Percentiles rank a stretch among this genome's conserved stretches.
These are phyloP conservation scores for Coemansia sp. DNA, from an alignment of 192 early-diverging fungal genomes.

Conservation along the genomic window DNA sequence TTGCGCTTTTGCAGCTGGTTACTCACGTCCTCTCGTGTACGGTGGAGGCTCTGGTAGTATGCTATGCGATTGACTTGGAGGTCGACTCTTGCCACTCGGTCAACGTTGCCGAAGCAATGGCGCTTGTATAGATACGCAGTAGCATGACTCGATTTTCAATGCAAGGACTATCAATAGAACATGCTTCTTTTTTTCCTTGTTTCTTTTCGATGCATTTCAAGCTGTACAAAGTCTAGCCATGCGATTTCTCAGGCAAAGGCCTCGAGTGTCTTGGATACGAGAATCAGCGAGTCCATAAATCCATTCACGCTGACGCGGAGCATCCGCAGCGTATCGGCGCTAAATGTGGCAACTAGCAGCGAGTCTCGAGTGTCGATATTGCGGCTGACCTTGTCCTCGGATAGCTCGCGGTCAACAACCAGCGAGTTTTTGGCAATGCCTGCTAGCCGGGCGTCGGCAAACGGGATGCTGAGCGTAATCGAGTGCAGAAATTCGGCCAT, in stretches of 20 bases:
- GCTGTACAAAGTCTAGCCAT: too few species aligned
- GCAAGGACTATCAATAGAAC: too few species aligned
- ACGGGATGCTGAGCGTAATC: conserved; percentile 28
- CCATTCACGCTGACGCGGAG: conserved; percentile 50
- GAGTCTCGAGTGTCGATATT: neutral
- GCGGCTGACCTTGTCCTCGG: conserved; percentile 28
- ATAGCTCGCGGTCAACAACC: conserved; percentile 38
- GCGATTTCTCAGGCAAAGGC: conserved; percentile 16
- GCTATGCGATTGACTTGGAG: conserved; percentile 53
- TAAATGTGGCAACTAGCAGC: conserved; percentile 21
- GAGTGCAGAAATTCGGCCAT: conserved; percentile 32
- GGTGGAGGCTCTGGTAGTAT: conserved; percentile 49
- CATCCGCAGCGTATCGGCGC: conserved; percentile 26
- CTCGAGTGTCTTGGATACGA: conserved; percentile 43
- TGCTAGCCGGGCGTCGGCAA: conserved; percentile 20
- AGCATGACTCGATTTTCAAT: too few species aligned
- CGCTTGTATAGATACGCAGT: conserved; percentile 26
- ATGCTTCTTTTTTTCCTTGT: too few species aligned
- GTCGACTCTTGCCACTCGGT: conserved; percentile 47
- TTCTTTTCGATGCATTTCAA: too few species aligned
- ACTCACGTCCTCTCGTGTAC: conserved; percentile 49
- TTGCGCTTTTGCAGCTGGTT: conserved; percentile 44
- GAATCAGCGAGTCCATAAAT: conserved; percentile 55
- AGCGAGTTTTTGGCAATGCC: conserved; percentile 33
- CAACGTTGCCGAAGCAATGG: conserved; percentile 43